phyloP scores from a whole-genome alignment of 108 stramenopile species.

The Nitzschia sp. region DNA sequence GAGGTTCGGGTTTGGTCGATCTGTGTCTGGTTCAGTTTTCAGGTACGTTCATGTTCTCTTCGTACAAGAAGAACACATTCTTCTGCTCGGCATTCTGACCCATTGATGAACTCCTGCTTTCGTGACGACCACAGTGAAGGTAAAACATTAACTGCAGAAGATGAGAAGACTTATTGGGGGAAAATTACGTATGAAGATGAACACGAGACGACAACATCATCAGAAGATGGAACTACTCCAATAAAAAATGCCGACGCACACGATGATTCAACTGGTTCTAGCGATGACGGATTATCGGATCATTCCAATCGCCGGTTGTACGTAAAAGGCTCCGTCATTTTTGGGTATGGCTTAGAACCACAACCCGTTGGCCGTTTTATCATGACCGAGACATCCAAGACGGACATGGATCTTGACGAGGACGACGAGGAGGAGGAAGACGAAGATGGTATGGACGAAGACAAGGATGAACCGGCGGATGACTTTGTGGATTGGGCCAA shows the following conservation, averaged over 20 bases:
- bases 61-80: neutral
- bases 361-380: slow-evolving; percentile 67
- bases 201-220: neutral
- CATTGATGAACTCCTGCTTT: too few relatives aligned
- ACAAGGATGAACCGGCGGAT: slow-evolving; percentile 45
- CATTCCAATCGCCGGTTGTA: slow-evolving; percentile 18
- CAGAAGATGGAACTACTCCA: slow-evolving; percentile 36
- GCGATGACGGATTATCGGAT: slow-evolving; percentile 13
- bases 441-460: slow-evolving; percentile 57
- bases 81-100: too few relatives aligned
- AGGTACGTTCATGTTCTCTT: slow-evolving; percentile 34
- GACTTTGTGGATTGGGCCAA: slow-evolving; percentile 16
- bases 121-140: slow-evolving; percentile 57
- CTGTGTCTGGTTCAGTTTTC: slow-evolving; percentile 74
- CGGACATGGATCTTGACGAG: slow-evolving; percentile 25
- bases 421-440: slow-evolving; percentile 56
- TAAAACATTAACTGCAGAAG: slow-evolving; percentile 55
- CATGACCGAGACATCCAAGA: slow-evolving; percentile 46
- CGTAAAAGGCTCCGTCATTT: slow-evolving; percentile 66
- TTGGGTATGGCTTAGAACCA: slow-evolving; percentile 77
- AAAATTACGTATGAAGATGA: slow-evolving; percentile 49
- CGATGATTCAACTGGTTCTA: slow-evolving; percentile 30
- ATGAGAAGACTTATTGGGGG: slow-evolving; percentile 81
- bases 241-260: neutral
- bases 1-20: slow-evolving; percentile 82